Evolutionary conservation across 169 alveolate genomes (phyloP), one percentile per base, ranked within the genome.

Genomic region (Plasmodium sp.): DNA sequence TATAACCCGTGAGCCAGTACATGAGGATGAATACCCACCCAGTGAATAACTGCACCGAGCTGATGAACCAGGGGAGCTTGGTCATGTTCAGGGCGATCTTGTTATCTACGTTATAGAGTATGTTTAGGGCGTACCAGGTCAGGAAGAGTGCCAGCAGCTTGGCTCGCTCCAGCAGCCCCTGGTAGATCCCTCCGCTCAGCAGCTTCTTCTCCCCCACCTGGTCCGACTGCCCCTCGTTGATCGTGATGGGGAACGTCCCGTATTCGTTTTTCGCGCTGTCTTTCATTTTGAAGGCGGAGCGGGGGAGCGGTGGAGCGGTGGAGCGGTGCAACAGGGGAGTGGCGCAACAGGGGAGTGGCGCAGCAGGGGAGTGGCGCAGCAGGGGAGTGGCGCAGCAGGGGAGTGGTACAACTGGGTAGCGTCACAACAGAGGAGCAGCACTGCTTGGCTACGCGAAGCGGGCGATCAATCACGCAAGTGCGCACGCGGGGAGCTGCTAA

Each of bases 111-210:
- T 96, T 97, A 84, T 97, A 97, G 34, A 85, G 12, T 22, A 94
- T 97, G 74, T 97, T 97, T 58, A 97, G 93, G 22, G 93, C 85
- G 77, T 97, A 97, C 98, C 98, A 97, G 14, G 95, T 84, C 22
- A 90, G 12, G 79, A 96, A 93, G 48, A 94, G 81, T 4, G 58
- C 10, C n/a, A 41, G 4, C 48, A 86, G 75, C 67, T 77, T 77
- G 3, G 54, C 34, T 71, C 56, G 51, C 79, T 86, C 93, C 43
- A 51, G 81, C 5, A 86, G 9, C 0, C n/a, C 0, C 4, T 34
- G 10, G 31, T 75, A 86, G 39, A 56, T 6, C 5, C 79, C 81
- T 86, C 71, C 81, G 16, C 51, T n/a, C 2, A 75, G 27, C 6
- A 75, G 6, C 14, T 36, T 72, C 6, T 84, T 84, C 12, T 71